Conservation (phyloP, 331 rosid genomes). For the Ulmus americana region DNA sequence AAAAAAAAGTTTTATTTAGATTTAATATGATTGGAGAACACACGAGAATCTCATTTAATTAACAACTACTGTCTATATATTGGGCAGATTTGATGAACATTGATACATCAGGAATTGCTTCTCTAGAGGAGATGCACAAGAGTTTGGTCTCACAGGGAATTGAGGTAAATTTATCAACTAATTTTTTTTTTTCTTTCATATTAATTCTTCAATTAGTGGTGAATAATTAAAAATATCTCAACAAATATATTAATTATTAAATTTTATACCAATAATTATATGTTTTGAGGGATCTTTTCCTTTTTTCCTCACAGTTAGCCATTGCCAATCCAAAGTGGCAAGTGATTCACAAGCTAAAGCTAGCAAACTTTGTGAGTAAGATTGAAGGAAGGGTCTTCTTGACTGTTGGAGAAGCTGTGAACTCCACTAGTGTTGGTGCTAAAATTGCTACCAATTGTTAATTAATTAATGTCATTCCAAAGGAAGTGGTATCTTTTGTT, state of each 20-base stretch:
- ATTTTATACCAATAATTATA: too few relatives aligned
- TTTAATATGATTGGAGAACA: too few relatives aligned
- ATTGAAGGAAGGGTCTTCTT: slow-evolving; percentile 55
- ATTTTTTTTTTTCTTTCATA: not conserved
- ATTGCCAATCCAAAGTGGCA: slow-evolving; percentile 70
- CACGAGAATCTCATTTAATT: not conserved
- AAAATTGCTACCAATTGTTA: slow-evolving; percentile 13
- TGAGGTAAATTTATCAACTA: slow-evolving; percentile 26
- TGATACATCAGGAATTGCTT: slow-evolving; percentile 61
- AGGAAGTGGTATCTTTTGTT: not conserved
- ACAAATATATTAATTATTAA: too few relatives aligned
- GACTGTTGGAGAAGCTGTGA: slow-evolving; percentile 68
- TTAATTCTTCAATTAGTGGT: too few relatives aligned
- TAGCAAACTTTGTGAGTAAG: slow-evolving; percentile 50
- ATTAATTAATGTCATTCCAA: not conserved
- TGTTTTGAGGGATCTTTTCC: not conserved
- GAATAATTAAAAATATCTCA: too few relatives aligned
- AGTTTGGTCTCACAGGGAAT: slow-evolving; percentile 42
- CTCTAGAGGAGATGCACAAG: slow-evolving; percentile 50
- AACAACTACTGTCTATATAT: not conserved
- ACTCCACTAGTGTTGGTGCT: slow-evolving; percentile 21
- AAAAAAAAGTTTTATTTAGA: too few relatives aligned
- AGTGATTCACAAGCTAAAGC: slow-evolving; percentile 74
- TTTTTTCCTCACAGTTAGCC: slow-evolving; percentile 37
- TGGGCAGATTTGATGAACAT: slow-evolving; percentile 48